phyloP scores from a whole-genome alignment of 345 rosid genomes.

The Ceriops zippeliana region DNA sequence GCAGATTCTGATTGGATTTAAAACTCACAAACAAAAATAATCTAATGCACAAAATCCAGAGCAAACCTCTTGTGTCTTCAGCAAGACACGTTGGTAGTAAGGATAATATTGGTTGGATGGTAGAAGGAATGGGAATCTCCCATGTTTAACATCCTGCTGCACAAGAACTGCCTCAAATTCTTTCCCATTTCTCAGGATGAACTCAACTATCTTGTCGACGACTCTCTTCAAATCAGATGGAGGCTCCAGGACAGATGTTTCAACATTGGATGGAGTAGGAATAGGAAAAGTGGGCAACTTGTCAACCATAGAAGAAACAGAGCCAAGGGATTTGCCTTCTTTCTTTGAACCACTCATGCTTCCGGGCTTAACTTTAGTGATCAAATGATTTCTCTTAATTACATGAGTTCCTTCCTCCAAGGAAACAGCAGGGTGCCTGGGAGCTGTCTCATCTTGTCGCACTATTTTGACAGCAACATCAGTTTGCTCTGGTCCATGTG shows the following conservation, averaged over 20 bases:
- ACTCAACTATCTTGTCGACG: constrained; percentile 89
- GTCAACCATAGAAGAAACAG: constrained; percentile 23
- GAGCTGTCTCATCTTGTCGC: constrained; percentile 31
- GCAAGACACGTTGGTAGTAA: constrained; percentile 63
- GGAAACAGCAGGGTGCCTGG: constrained; percentile 36
- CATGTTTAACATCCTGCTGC: constrained; percentile 74
- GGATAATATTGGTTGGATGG: constrained; percentile 62
- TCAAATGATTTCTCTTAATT: constrained; percentile 49
- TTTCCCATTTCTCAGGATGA: constrained; percentile 75
- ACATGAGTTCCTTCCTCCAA: constrained; percentile 43
- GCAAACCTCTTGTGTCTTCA: constrained; percentile 67
- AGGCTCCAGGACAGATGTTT: constrained; percentile 65
- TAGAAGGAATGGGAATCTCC: constrained; percentile 84
- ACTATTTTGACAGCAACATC: constrained; percentile 26
- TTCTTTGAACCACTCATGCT: constrained; percentile 37
- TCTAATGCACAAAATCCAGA: neutral
- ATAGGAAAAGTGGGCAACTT: constrained; percentile 36
- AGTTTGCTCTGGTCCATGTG: constrained; percentile 37
- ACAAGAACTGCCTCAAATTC: constrained; percentile 77
- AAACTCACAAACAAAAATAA: neutral
- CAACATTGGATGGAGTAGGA: constrained; percentile 37
- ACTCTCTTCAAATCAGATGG: constrained; percentile 78
- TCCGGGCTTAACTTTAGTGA: constrained; percentile 43
- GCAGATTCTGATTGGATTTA: neutral
- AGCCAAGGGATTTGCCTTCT: constrained; percentile 33